Percentiles rank a stretch among this genome's conserved stretches.
phyloP scores from a whole-genome alignment of 345 rosid genomes.

The Dipteronia dyeriana region DNA sequence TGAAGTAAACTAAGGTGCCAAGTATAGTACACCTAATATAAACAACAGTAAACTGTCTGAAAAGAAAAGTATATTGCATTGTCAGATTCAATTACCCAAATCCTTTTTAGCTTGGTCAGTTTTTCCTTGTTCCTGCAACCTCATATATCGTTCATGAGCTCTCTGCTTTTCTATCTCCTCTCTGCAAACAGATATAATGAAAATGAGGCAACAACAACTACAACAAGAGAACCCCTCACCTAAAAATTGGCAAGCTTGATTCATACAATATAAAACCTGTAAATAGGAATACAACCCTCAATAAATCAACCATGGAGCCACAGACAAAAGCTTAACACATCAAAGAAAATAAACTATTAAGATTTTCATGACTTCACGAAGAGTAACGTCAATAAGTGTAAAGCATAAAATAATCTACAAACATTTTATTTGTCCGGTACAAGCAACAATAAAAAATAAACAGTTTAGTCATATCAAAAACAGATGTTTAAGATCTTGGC shows the following conservation, averaged over 20 bases:
- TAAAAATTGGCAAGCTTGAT: neutral
- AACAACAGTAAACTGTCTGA: neutral
- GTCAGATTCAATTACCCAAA: constrained; percentile 52
- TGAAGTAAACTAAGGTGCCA: neutral
- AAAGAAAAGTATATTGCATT: neutral
- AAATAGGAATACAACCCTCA: neutral
- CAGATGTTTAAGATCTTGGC: neutral
- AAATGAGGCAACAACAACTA: neutral
- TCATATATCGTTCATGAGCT: constrained; percentile 97
- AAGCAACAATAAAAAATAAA: neutral
- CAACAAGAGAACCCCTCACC: neutral
- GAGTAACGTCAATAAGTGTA: neutral
- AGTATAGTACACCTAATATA: neutral
- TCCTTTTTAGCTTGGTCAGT: constrained; percentile 95
- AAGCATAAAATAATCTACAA: neutral
- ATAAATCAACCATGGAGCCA: neutral
- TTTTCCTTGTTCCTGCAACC: constrained; percentile 98
- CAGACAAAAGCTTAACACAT: neutral
- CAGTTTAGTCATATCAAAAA: neutral
- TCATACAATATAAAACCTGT: neutral
- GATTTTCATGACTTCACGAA: neutral
- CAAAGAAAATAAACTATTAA: neutral
- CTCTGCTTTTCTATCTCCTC: constrained; percentile 95
- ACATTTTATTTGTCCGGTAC: neutral
- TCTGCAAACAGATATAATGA: constrained; percentile 39